Evolutionary conservation across 768 basidiomycete genomes (phyloP).

Genomic region (Termitomyces sp.): DNA sequence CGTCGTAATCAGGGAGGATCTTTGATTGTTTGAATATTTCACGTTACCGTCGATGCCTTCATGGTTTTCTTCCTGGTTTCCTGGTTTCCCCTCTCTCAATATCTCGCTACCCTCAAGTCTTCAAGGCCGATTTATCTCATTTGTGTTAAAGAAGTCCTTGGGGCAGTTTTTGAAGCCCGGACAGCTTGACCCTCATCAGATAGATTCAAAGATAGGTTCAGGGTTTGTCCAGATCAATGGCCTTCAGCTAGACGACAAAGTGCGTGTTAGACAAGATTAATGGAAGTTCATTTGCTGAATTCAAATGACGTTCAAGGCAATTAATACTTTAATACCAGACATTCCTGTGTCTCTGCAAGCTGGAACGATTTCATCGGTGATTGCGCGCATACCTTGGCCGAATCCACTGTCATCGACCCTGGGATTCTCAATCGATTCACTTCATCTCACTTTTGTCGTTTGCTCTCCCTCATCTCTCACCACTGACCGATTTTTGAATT

Average conservation of each 20-base stretch:
- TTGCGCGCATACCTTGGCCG: slow-evolving; percentile 79
- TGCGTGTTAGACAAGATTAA: slow-evolving; percentile 27
- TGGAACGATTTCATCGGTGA: slow-evolving; percentile 70
- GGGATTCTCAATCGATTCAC: slow-evolving; percentile 61
- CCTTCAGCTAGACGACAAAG: slow-evolving; percentile 72
- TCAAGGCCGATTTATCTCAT: slow-evolving; percentile 87
- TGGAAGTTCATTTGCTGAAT: slow-evolving; percentile 7
- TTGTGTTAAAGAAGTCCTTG: slow-evolving; percentile 73
- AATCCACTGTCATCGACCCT: slow-evolving; percentile 75
- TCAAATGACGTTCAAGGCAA: slow-evolving; percentile 46
- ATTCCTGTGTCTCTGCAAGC: slow-evolving; percentile 64
- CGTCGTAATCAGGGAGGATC: not conserved
- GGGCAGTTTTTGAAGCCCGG: slow-evolving; percentile 87
- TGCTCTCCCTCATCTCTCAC: slow-evolving; percentile 20
- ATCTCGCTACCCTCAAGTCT: slow-evolving; percentile 63
- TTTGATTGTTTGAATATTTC: not conserved
- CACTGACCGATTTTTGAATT: slow-evolving; percentile 28
- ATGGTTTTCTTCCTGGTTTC: slow-evolving; percentile 57
- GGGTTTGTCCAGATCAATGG: slow-evolving; percentile 85
- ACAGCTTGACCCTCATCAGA: slow-evolving; percentile 79
- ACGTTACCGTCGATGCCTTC: slow-evolving; percentile 28
- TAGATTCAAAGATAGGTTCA: slow-evolving; percentile 90
- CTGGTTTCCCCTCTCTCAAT: slow-evolving; percentile 62
- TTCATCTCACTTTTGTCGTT: slow-evolving; percentile 62
- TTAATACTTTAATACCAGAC: slow-evolving; percentile 61